Evolutionary conservation across 306 rosid species (phyloP), one percentile per base, ranked within the genome.

Genomic region (Inga oerstediana): DNA sequence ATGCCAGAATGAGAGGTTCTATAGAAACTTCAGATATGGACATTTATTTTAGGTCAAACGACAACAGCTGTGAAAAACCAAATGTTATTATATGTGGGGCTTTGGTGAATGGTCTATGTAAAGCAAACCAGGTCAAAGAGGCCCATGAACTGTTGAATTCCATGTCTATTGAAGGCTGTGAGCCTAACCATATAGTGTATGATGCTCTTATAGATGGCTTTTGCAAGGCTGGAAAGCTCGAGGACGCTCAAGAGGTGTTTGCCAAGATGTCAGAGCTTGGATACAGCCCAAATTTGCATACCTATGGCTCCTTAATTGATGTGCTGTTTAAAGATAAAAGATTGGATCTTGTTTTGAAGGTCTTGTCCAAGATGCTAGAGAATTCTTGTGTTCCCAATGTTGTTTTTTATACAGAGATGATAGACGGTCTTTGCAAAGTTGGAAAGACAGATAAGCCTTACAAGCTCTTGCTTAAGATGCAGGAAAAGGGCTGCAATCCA

Each of bases 31-130:
- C 91, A 79, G 97, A 87, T 43, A 88, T 92, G 65, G 97, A 91
- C 86, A 87, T 83, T 84, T 94, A 94, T 87, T 94, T 94, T 80
- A 89, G 84, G 83, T 79, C 75, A 83, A 85, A 82, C 30, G 82
- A 82, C 81, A 80, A 76, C 48, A 64, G 79, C 75, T 67, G 75
- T 22, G 83, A 86, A 65, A 82, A 78, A 81, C 97, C 97, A 84
- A 92, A 92, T 85, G 89, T 92, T 71, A 78, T 87, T 79, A 94
- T 95, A 14, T 88, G 87, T 83, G 98, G 97, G 83, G 98, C 98
- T 79, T 84, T 94, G 88, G 91, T 94, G 84, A 95, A 94, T 92
- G 98, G 97, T 86, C 90, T 94, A 83, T 94, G 98, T 85, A 94
- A 92, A 89, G 94, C 97, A 44, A 85, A 89, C 86, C 90, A 86